Percentiles rank a stretch among this genome's conserved stretches.
Conservation (phyloP, 2,329 filamentous ascomycete genomes). For the Corynespora cassiicola region DNA sequence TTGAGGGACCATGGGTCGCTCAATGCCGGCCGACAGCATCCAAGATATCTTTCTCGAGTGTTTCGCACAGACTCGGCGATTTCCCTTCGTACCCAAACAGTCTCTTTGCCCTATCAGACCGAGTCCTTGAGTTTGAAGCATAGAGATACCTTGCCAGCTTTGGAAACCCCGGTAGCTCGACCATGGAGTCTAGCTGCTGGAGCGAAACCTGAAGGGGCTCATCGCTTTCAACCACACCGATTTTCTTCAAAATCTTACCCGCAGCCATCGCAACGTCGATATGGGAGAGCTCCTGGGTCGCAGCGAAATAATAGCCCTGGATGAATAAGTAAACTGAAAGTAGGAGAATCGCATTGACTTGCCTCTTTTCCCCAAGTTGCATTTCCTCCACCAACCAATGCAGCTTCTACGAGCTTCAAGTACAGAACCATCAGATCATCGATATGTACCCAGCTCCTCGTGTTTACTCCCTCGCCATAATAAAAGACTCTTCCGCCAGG, state of each 20-base stretch:
- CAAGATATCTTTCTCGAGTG: slow-evolving; percentile 29
- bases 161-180: slow-evolving; percentile 20
- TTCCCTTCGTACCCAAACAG: slow-evolving; percentile 63
- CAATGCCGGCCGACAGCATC: slow-evolving; percentile 19
- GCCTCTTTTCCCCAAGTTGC: slow-evolving; percentile 62
- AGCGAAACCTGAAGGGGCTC: slow-evolving; percentile 31
- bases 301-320: slow-evolving; percentile 58
- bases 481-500: slow-evolving; percentile 54
- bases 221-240: slow-evolving; percentile 24
- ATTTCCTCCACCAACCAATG: slow-evolving; percentile 48
- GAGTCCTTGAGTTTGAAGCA: slow-evolving; percentile 62
- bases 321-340: background rate
- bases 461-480: slow-evolving; percentile 61
- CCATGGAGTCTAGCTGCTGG: slow-evolving; percentile 33
- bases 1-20: no score
- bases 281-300: slow-evolving; percentile 42
- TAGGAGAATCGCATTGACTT: background rate
- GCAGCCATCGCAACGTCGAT: slow-evolving; percentile 28
- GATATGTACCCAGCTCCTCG: slow-evolving; percentile 63
- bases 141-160: slow-evolving; percentile 42
- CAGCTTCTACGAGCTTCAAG: slow-evolving; percentile 61
- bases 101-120: slow-evolving; percentile 59
- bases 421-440: slow-evolving; percentile 66
- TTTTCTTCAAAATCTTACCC: slow-evolving; percentile 31
- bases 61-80: slow-evolving; percentile 57